Evolutionary conservation across 345 rosid genomes (phyloP), one percentile per base, ranked within the genome.

Genomic region (Salix arbutifolia): DNA sequence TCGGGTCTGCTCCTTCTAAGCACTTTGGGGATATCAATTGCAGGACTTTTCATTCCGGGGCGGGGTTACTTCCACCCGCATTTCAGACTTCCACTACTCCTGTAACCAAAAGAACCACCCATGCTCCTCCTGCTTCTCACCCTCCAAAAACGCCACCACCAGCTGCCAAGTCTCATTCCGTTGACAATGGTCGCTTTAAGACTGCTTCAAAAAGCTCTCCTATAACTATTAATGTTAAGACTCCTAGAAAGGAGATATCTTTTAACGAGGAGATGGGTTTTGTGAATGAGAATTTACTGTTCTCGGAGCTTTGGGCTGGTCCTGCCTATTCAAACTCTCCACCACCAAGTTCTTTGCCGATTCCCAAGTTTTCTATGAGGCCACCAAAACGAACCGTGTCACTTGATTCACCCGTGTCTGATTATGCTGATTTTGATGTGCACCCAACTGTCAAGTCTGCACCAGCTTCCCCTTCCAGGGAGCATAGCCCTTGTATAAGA

Each of bases 321-420:
- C 99, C 99, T 40, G 92, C 99, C 16, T 93, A 96, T 80, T 96
- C 99, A 14, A 93, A 91, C 88, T 96, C 98, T 0, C 99, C 99
- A 4, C 95, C 98, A 0, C 93, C 99, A 21, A 90, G 98, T 78
- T 96, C 99, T 65, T 73, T 93, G 78, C 99, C 98, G 0, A 91
- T 96, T 40, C 99, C 98, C 18, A 96, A 88, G 85, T 96, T 96
- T 78, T 92, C 96, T 12, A 83, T 92, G 72, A 73, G 72, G 69
- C 87, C 88, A 1, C 87, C 88, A 1, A 92, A 91, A 82, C 87
- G 93, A 72, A 84, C 95, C 0, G 81, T 85, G 0, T 92, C 99
- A 1, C 86, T 91, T 69, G 90, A 85, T 75, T 81, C 92, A 71
- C 95, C 94, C 0, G 31, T 74, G 35, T 72, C 83, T 52, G 85